phyloP scores from a whole-genome alignment of 148 eudicot genomes.

The Gaultheria prostrata region DNA sequence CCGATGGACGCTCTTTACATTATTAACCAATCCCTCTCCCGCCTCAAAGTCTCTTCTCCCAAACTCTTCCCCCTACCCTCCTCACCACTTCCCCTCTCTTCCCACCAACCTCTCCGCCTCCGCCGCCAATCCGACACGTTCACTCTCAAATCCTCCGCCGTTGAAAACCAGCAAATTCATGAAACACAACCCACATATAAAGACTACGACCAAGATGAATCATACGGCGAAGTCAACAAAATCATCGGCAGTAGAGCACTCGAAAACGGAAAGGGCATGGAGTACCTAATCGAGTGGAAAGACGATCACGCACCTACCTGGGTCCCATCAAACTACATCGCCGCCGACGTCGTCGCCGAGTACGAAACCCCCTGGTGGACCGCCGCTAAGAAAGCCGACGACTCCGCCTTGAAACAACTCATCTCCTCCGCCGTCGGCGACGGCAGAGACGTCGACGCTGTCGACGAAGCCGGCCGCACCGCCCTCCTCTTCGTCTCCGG shows the following conservation, averaged over 20 bases:
- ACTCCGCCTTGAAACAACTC: constrained; percentile 34
- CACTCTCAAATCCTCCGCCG: constrained; percentile 34
- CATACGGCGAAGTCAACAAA: constrained; percentile 74
- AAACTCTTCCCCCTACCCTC: constrained; percentile 14
- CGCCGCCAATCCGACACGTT: constrained; percentile 14
- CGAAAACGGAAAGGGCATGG: constrained; percentile 49
- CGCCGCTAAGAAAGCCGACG: constrained; percentile 85
- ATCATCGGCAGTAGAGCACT: constrained; percentile 79
- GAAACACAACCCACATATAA: not conserved
- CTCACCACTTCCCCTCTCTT: constrained; percentile 20
- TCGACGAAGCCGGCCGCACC: constrained; percentile 80
- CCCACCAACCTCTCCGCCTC: constrained; percentile 16
- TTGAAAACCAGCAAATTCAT: constrained; percentile 33
- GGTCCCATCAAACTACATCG: constrained; percentile 75
- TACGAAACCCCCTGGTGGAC: constrained; percentile 94
- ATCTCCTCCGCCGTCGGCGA: constrained; percentile 31
- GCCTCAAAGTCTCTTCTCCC: constrained; percentile 22
- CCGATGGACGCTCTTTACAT: constrained; percentile 51
- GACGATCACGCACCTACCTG: constrained; percentile 88
- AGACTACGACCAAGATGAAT: constrained; percentile 59
- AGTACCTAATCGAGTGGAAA: constrained; percentile 86
- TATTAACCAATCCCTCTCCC: constrained; percentile 54
- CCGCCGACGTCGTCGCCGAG: constrained; percentile 74
- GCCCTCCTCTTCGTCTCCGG: constrained; percentile 82
- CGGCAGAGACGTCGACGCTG: constrained; percentile 61